A percentile compares a stretch with the other conserved stretches of the same genome.
phyloP scores from a whole-genome alignment of 495 filamentous ascomycete species.

The Daldinia loculata region DNA sequence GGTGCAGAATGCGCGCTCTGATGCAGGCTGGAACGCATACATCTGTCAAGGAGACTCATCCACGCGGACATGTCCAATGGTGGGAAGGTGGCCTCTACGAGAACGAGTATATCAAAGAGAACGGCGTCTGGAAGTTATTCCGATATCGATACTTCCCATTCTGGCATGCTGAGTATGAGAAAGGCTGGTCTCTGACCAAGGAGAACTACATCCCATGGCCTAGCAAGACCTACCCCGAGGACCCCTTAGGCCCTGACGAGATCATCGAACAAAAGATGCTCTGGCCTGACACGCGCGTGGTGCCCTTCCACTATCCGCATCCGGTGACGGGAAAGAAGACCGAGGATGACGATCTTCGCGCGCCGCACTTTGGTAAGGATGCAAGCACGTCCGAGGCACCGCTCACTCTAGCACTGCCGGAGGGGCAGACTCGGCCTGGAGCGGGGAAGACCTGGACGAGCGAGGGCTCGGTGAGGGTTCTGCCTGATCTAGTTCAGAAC shows the following conservation, averaged over 20 bases:
- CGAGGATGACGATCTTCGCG: slow-evolving; percentile 56
- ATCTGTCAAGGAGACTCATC: slow-evolving; percentile 56
- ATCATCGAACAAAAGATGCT: slow-evolving; percentile 61
- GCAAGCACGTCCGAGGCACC: slow-evolving; percentile 49
- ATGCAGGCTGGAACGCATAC: slow-evolving; percentile 65
- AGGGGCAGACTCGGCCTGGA: slow-evolving; percentile 50
- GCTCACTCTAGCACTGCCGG: slow-evolving; percentile 55
- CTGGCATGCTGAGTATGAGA: slow-evolving; percentile 64
- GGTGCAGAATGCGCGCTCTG: slow-evolving; percentile 63
- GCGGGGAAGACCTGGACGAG: slow-evolving; percentile 48
- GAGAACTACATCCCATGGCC: slow-evolving; percentile 62
- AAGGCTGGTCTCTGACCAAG: slow-evolving; percentile 62
- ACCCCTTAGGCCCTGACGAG: slow-evolving; percentile 62
- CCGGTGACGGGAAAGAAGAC: slow-evolving; percentile 59
- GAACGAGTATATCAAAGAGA: slow-evolving; percentile 67
- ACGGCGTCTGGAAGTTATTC: slow-evolving; percentile 64
- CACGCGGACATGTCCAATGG: slow-evolving; percentile 62
- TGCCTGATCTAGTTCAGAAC: slow-evolving; percentile 53
- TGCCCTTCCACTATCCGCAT: slow-evolving; percentile 65
- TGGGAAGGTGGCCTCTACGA: slow-evolving; percentile 67
- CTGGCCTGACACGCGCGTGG: slow-evolving; percentile 64
- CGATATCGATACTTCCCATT: slow-evolving; percentile 65
- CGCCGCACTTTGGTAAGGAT: slow-evolving; percentile 56
- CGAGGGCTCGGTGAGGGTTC: slow-evolving; percentile 48
- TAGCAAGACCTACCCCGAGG: slow-evolving; percentile 54